Conservation (phyloP, 352 stramenopile genomes). For the Phytopythium oedochilum region DNA sequence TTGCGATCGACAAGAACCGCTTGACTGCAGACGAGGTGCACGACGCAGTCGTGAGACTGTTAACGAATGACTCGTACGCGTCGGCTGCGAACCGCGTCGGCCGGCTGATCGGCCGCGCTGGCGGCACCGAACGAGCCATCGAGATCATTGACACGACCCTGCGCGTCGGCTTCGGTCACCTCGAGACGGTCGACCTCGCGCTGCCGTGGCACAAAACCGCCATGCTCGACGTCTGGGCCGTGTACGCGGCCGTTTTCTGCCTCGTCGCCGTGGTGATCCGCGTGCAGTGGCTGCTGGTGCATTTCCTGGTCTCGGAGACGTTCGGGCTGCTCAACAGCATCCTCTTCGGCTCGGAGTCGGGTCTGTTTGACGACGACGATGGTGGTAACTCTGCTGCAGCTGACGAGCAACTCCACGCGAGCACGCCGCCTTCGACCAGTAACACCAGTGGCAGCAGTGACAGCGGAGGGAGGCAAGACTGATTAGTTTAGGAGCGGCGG, state of each 20-base stretch:
- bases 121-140: slow-evolving; percentile 55
- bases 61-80: slow-evolving; percentile 47
- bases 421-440: background rate
- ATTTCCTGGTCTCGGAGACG: slow-evolving; percentile 48
- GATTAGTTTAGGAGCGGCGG: background rate
- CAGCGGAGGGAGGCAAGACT: background rate
- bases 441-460: slow-evolving; percentile 3
- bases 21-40: slow-evolving; percentile 52
- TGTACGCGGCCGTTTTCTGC: slow-evolving; percentile 70
- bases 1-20: slow-evolving; percentile 71
- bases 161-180: slow-evolving; percentile 47
- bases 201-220: slow-evolving; percentile 74
- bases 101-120: slow-evolving; percentile 46
- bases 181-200: slow-evolving; percentile 63
- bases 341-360: slow-evolving; percentile 25
- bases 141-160: slow-evolving; percentile 65
- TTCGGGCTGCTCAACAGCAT: slow-evolving; percentile 31
- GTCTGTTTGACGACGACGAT: slow-evolving; percentile 3
- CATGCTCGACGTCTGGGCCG: slow-evolving; percentile 77
- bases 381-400: background rate
- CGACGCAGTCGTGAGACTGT: slow-evolving; percentile 34
- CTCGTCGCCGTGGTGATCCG: slow-evolving; percentile 56
- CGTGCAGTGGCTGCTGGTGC: slow-evolving; percentile 62
- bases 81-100: slow-evolving; percentile 44
- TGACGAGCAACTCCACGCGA: background rate